Evolutionary conservation across 2,329 filamentous ascomycete genomes (phyloP).

Genomic region (Bimuria novae-zelandiae): DNA sequence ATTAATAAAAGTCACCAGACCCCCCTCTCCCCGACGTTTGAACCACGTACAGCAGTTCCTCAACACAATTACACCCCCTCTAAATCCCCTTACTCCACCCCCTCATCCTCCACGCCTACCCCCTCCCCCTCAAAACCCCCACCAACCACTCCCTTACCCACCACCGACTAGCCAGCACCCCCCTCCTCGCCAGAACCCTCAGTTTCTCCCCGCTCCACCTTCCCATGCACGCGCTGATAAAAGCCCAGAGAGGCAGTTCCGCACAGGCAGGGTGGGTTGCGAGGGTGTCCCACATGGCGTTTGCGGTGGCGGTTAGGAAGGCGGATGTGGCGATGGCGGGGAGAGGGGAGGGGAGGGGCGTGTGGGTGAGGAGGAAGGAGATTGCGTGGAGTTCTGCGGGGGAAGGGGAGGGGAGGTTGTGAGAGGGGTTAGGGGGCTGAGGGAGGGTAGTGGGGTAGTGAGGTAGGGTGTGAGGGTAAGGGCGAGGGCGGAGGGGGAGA

Average conservation of each 20-base stretch:
- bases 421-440: too few species aligned
- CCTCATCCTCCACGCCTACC: neutral
- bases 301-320: slow-evolving; percentile 1
- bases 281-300: slow-evolving; percentile 3
- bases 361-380: neutral
- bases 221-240: neutral
- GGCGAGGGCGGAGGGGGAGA: too few species aligned
- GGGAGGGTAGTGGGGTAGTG: too few species aligned
- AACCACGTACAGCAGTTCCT: too few species aligned
- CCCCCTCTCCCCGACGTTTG: too few species aligned
- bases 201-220: slow-evolving; percentile 16
- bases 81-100: neutral
- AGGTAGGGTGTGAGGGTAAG: too few species aligned
- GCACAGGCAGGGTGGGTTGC: slow-evolving; percentile 7
- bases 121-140: neutral
- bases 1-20: too few species aligned
- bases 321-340: neutral
- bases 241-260: slow-evolving; percentile 7
- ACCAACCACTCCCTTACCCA: slow-evolving; percentile 17
- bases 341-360: neutral
- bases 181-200: slow-evolving; percentile 21
- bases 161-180: slow-evolving; percentile 31
- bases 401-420: too few species aligned
- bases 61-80: too few species aligned
- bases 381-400: neutral